Base-by-base conservation (phyloP, 371 early-diverging fungal genomes). In the Enterocytospora artemiae region DNA sequence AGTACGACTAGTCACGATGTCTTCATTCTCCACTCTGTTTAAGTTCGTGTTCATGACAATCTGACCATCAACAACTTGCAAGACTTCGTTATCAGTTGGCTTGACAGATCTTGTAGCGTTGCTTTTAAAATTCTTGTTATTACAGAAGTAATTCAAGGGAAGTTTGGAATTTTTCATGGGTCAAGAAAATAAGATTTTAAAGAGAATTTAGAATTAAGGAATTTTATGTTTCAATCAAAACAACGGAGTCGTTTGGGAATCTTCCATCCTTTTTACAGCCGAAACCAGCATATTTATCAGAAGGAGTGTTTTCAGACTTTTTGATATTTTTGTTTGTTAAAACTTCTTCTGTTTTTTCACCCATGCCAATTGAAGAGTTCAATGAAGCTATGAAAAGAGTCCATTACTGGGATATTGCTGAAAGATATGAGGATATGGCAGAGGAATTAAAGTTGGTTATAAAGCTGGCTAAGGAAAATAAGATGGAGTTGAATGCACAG, bases 321-420 rank as follows among this genome's bases (percentile, higher is more conserved):
- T 52, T 0, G 28, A 51, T 20, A n/a, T 43, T 52, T 41, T 63
- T 37, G 20, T 12, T 27, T 22, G 9, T 25, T 28, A 63, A 63
- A 64, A 55, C 14, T 24, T 55, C 46, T 31, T n/a, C n/a, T 16
- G 14, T 41, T 33, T 37, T 37, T 30, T 48, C 39, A 36, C n/a
- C 24, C 37, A 63, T 69, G 58, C 32, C 32, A 30, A 43, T 22
- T 36, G 51, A 63, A 22, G 59, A 71, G 33, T 63, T 57, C 30
- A 34, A 64, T 18, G 71, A 66, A 32, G 51, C 30, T 12, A 30
- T 71, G 1, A 43, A 54, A 36, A 86, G 87, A 84, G 93, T 93
- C 81, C 91, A 91, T 85, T 86, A 93, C 68, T 88, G 89, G 73
- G 96, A 96, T 83, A 90, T 90, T 82, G 92, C 94, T 64, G 96